Base-by-base conservation (phyloP, 768 basidiomycete species). In the Chalciporus sphaerocephalus region DNA sequence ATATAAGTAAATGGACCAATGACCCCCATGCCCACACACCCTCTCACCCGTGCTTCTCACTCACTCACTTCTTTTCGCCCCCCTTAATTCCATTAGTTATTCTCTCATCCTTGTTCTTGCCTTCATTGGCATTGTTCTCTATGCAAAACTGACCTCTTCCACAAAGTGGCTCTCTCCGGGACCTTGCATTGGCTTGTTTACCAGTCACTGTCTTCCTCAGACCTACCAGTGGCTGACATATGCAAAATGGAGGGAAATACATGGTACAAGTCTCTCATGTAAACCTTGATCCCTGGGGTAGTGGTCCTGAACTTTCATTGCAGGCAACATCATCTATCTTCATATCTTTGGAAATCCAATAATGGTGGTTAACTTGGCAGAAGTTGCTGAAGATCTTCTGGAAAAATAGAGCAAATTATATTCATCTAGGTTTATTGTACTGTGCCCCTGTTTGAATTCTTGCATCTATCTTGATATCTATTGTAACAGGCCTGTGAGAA, bases 291-390 rank as follows among this genome's bases (percentile, higher is more conserved):
- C 15, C 16, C 22, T n/a, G n/a, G n/a, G n/a, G n/a, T n/a, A 3
- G 17, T 23, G 13, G 38, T 12, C 17, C 40, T 38, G 20, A 50
- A 22, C 22, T 38, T 18, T 33, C 44, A 20, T 46, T 45, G 27
- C 16, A 74, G 75, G 76, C n/a, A 74, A 77, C 51, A 47, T 76
- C 21, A 68, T 76, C 20, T 74, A 73, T 47, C 57, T 77, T 30
- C 59, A 62, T 28, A 53, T 74, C 20, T 65, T 74, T 38, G 72
- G 74, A 16, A 74, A 75, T 48, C 72, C 74, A 12, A 62, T 79
- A 39, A 59, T 77, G 34, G 59, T 78, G 17, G 57, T 79, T 11
- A 77, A 75, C 48, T 70, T 75, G 12, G 60, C 66, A 25, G 52
- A 61, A 46, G 69, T 62, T 2, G 67, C 70, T 12, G 54, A 64